Conservation (phyloP, 257 asterid species). For the Craterostigma plantagineum region DNA sequence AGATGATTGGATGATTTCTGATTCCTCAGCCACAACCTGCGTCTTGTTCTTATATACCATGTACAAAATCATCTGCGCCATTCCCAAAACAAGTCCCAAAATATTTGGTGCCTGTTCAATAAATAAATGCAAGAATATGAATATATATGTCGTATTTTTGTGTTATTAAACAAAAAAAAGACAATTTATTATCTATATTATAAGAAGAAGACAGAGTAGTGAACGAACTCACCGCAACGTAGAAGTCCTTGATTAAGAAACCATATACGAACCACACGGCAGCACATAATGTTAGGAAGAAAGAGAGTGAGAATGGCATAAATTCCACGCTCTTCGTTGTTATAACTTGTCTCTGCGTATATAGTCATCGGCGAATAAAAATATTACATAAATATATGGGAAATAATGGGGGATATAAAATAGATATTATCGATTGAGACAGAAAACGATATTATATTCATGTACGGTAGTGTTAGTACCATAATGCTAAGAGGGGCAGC, state of each 20-base stretch:
- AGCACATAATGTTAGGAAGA: constrained; percentile 60
- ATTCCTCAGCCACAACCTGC: background rate
- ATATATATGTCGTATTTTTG: too few relatives aligned
- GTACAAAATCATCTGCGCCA: constrained; percentile 22
- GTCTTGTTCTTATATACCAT: constrained; percentile 12
- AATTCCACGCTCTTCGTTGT: constrained; percentile 62
- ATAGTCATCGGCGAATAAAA: background rate
- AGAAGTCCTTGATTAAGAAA: constrained; percentile 37
- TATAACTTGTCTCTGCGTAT: constrained; percentile 29
- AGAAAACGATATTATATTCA: too few relatives aligned
- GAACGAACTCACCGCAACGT: constrained; percentile 55
- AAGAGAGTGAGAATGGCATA: constrained; percentile 60
- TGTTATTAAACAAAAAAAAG: too few relatives aligned
- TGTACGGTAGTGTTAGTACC: constrained; percentile 20
- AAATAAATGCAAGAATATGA: background rate
- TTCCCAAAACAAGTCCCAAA: constrained; percentile 20
- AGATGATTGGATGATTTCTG: too few relatives aligned
- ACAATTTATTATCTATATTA: too few relatives aligned
- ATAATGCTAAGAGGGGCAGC: constrained; percentile 74
- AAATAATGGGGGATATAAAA: background rate
- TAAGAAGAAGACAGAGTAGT: too few relatives aligned
- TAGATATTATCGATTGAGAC: background rate
- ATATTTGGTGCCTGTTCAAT: constrained; percentile 24
- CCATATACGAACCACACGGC: constrained; percentile 81
- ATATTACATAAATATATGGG: background rate